Conservation (phyloP, 2,329 filamentous ascomycete species). For the Talaromyces sp. region DNA sequence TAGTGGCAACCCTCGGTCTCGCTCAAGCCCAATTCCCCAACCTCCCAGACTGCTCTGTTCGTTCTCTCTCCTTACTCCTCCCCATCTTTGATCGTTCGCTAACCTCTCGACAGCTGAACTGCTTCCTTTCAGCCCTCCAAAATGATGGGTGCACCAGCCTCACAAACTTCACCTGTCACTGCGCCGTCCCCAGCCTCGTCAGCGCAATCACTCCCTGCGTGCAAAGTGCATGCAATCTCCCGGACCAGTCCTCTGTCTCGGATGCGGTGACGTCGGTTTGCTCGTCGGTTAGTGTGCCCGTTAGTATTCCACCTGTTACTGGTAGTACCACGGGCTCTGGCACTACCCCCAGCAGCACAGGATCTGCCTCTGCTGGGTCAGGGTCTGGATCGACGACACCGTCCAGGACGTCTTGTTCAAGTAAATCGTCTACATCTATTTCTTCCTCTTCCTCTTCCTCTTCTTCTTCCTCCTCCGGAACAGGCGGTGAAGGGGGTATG, state of each 20-base stretch:
- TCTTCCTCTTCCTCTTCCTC: too few species aligned
- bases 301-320: constrained; percentile 30
- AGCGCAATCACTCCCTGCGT: constrained; percentile 46
- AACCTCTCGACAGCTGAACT: constrained; percentile 33
- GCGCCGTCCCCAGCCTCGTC: constrained; percentile 44
- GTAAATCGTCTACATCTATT: not conserved
- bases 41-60: constrained; percentile 48
- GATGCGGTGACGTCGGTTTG: constrained; percentile 34
- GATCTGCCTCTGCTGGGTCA: too few species aligned
- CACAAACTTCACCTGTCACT: constrained; percentile 51
- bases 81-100: not conserved
- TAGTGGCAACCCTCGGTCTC: not conserved
- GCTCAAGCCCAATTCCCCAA: constrained; percentile 38
- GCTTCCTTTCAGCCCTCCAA: constrained; percentile 43
- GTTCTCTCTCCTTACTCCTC: constrained; percentile 18
- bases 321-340: constrained; percentile 14
- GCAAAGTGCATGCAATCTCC: constrained; percentile 37
- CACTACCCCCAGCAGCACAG: not conserved
- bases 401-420: not conserved
- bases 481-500: not conserved
- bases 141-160: constrained; percentile 45
- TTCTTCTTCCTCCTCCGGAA: not conserved
- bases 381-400: not conserved
- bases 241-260: constrained; percentile 39
- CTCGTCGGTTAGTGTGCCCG: constrained; percentile 35